Evolutionary conservation across 1,284 basidiomycete species (phyloP).

Genomic region (Apiotrichum domesticum): DNA sequence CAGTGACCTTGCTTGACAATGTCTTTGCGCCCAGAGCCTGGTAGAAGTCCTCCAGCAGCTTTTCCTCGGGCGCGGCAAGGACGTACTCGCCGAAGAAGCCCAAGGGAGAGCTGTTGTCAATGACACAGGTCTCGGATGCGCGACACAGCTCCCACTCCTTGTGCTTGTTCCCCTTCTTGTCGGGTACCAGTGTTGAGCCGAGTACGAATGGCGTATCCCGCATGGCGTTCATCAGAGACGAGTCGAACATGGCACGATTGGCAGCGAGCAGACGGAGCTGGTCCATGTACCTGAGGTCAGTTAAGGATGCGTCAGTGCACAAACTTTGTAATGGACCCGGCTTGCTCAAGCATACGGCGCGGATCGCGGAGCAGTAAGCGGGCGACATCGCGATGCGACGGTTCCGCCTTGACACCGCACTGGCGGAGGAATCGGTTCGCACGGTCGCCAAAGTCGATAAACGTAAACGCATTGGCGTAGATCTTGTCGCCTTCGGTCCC

Average conservation of each 20-base stretch:
- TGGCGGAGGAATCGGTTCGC: slow-evolving; percentile 80
- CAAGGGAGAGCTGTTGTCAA: slow-evolving; percentile 71
- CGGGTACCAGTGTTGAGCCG: slow-evolving; percentile 56
- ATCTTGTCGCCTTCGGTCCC: slow-evolving; percentile 18
- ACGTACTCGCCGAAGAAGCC: slow-evolving; percentile 70
- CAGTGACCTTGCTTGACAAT: slow-evolving; percentile 65
- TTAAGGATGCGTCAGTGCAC: neutral
- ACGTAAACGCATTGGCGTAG: slow-evolving; percentile 57
- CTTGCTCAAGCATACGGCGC: slow-evolving; percentile 35
- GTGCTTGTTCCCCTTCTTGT: slow-evolving; percentile 34
- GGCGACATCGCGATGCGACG: slow-evolving; percentile 52
- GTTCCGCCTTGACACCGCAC: slow-evolving; percentile 83
- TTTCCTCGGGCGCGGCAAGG: slow-evolving; percentile 77
- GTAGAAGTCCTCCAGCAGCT: slow-evolving; percentile 45
- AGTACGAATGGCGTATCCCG: slow-evolving; percentile 65
- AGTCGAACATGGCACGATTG: slow-evolving; percentile 60
- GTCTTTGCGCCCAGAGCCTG: slow-evolving; percentile 55
- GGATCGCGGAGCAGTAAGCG: slow-evolving; percentile 36
- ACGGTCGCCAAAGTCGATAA: slow-evolving; percentile 77
- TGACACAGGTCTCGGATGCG: slow-evolving; percentile 58
- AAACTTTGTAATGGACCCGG: slow-evolving; percentile 41
- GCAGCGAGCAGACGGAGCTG: slow-evolving; percentile 81
- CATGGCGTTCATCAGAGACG: slow-evolving; percentile 59
- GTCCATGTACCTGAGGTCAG: slow-evolving; percentile 59
- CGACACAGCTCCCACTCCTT: slow-evolving; percentile 35